Evolutionary conservation across 768 basidiomycete genomes (phyloP).

Genomic region (Rhodotorula paludigena): DNA sequence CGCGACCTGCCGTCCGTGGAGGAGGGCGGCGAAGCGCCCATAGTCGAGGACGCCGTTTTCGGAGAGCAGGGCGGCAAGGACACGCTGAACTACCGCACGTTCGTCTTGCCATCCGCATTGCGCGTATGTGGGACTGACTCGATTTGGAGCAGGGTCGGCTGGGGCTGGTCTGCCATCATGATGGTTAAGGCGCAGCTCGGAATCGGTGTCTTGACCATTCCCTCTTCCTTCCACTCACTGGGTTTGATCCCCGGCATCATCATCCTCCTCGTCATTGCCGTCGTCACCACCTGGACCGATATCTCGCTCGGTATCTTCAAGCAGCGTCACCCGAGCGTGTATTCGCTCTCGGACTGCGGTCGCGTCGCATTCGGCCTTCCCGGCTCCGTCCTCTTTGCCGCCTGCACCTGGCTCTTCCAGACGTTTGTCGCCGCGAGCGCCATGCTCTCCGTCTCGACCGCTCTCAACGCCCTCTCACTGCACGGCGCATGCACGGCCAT

Average conservation of each 20-base stretch:
- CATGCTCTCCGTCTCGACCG: slow-evolving; percentile 47
- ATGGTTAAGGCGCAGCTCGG: slow-evolving; percentile 22
- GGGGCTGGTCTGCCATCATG: slow-evolving; percentile 17
- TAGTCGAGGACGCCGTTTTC: slow-evolving; percentile 31
- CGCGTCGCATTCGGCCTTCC: slow-evolving; percentile 7
- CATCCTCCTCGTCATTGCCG: slow-evolving; percentile 16
- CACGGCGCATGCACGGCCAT: slow-evolving; percentile 48
- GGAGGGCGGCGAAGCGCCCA: no score
- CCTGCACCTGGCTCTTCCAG: slow-evolving; percentile 27
- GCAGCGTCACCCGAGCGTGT: slow-evolving; percentile 13
- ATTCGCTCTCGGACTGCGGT: slow-evolving; percentile 27
- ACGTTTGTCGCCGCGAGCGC: no score
- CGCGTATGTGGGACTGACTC: no score
- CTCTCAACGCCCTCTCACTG: slow-evolving; percentile 46
- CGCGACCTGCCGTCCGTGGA: no score
- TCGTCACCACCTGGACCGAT: slow-evolving; percentile 3
- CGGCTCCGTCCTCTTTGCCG: slow-evolving; percentile 25
- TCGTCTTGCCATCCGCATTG: no score
- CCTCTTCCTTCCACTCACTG: slow-evolving; percentile 19
- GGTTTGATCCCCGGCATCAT: slow-evolving; percentile 29
- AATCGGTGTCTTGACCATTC: slow-evolving; percentile 4
- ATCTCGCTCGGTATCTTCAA: slow-evolving; percentile 11
- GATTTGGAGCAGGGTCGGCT: slow-evolving; percentile 29
- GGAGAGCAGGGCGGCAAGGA: slow-evolving; percentile 5
- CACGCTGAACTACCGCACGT: slow-evolving; percentile 25